These are phyloP conservation scores for Carpinus fangiana DNA, from an alignment of 306 rosid genomes.

Conservation along the genomic window DNA sequence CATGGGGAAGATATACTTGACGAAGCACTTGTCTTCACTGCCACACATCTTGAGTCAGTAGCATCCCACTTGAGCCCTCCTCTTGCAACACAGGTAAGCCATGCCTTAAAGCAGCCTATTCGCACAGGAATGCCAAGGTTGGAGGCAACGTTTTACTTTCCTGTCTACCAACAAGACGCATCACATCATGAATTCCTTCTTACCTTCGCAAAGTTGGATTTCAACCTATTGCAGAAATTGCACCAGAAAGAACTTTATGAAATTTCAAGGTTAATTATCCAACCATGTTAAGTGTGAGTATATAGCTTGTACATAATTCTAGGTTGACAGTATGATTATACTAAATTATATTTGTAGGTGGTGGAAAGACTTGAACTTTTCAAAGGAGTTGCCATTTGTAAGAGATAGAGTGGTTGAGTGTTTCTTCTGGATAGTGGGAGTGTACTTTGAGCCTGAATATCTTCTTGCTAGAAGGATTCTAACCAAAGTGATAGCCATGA, in stretches of 20 bases:
- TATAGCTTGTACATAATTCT: background rate
- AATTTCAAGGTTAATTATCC: slow-evolving; percentile 25
- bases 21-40: slow-evolving; percentile 18
- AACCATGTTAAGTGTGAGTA: too few relatives aligned
- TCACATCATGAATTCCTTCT: slow-evolving; percentile 6
- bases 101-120: slow-evolving; percentile 21
- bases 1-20: slow-evolving; percentile 11
- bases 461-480: slow-evolving; percentile 28
- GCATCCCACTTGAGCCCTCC: slow-evolving; percentile 5
- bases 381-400: slow-evolving; percentile 28
- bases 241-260: slow-evolving; percentile 41
- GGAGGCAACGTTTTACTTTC: slow-evolving; percentile 11
- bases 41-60: background rate
- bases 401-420: slow-evolving; percentile 54
- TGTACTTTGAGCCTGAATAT: slow-evolving; percentile 35
- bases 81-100: background rate
- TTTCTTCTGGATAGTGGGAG: slow-evolving; percentile 44
- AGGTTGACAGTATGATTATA: background rate
- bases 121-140: slow-evolving; percentile 10
- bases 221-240: slow-evolving; percentile 40
- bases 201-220: slow-evolving; percentile 31
- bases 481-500: slow-evolving; percentile 10
- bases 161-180: slow-evolving; percentile 12
- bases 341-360: slow-evolving; percentile 28
- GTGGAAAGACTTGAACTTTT: slow-evolving; percentile 47